Evolutionary conservation across 441 rosid species (phyloP), one percentile per base, ranked within the genome.

Genomic region (Erysimum cheiri): DNA sequence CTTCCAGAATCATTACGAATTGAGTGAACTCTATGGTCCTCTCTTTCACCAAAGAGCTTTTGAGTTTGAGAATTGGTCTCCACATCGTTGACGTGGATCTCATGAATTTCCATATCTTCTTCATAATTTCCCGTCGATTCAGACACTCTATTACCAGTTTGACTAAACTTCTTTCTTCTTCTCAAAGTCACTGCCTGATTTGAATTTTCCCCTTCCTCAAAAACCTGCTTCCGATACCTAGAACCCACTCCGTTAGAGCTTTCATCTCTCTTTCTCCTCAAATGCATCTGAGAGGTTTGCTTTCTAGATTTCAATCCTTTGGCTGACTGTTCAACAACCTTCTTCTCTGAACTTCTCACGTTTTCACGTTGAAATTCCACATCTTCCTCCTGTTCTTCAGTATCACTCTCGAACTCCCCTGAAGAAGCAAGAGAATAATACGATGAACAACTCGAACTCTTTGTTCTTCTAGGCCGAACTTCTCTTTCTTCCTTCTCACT

Each of bases 361-460:
- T 57, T 36, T 60, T 78, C 83, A 36, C 73, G 80, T 61, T 43
- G 39, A 60, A 73, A 44, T 9, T 33, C 80, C 52, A 64, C 77
- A 37, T 72, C 80, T 50, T 73, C 76, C 4, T 79, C 83, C 48
- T 64, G 76, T 47, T 52, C 83, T 73, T 88, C 97, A 61, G 47
- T 43, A 32, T 86, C 92, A 70, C 81, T 86, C 80, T 81, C 93
- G 9, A 84, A 75, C 59, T 83, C 89, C 60, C 77, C 90, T 0
- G 78, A 64, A 43, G 95, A 90, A 43, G 82, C 85, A 75, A 90
- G 64, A 0, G 99, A 88, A 82, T 89, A 82, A 85, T 88, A 88
- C 35, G 96, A 92, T 1, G 99, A 92, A 75, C 88, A 77, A 71
- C 90, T 87, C 41, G 91, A 82, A 68, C 79, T 85, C 60, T 70